A percentile compares a stretch with the other conserved stretches of the same genome.
Conservation (phyloP, 352 stramenopile species). For the Globisporangium polare region DNA sequence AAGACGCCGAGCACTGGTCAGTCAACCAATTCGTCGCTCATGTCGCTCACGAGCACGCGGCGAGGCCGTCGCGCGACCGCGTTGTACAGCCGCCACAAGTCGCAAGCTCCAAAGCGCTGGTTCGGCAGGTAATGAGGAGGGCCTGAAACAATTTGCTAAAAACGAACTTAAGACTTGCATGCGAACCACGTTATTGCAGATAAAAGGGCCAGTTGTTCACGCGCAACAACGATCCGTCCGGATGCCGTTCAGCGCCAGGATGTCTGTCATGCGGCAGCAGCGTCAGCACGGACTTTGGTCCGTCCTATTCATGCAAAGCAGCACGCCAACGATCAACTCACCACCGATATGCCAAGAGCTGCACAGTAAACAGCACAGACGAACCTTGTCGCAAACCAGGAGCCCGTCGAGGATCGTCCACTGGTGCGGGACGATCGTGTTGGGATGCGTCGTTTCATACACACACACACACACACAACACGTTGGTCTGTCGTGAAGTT, state of each 20-base stretch:
- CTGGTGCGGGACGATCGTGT: slow-evolving; percentile 70
- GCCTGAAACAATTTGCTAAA: neutral
- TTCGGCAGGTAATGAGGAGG: slow-evolving; percentile 9
- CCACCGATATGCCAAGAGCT: neutral
- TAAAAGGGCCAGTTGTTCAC: too few relatives aligned
- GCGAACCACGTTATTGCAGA: too few relatives aligned
- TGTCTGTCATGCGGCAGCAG: slow-evolving; percentile 83
- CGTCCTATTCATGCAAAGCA: slow-evolving; percentile 22
- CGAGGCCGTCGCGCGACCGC: slow-evolving; percentile 55
- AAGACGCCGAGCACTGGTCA: slow-evolving; percentile 47
- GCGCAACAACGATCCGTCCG: too few relatives aligned
- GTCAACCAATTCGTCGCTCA: slow-evolving; percentile 58
- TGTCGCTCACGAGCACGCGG: slow-evolving; percentile 64
- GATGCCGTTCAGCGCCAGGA: slow-evolving; percentile 82
- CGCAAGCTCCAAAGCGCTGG: slow-evolving; percentile 48
- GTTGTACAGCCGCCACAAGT: slow-evolving; percentile 65
- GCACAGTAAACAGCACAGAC: neutral
- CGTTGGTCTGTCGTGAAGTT: slow-evolving; percentile 13
- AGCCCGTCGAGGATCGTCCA: slow-evolving; percentile 87
- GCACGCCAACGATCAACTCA: neutral
- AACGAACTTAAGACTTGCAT: neutral
- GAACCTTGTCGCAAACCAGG: slow-evolving; percentile 71
- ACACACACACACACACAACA: too few relatives aligned
- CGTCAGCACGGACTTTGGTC: slow-evolving; percentile 62
- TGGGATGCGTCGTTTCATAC: too few relatives aligned